Base-by-base conservation (phyloP, 176 grass and related monocot genomes). In the Luzula sylvatica region DNA sequence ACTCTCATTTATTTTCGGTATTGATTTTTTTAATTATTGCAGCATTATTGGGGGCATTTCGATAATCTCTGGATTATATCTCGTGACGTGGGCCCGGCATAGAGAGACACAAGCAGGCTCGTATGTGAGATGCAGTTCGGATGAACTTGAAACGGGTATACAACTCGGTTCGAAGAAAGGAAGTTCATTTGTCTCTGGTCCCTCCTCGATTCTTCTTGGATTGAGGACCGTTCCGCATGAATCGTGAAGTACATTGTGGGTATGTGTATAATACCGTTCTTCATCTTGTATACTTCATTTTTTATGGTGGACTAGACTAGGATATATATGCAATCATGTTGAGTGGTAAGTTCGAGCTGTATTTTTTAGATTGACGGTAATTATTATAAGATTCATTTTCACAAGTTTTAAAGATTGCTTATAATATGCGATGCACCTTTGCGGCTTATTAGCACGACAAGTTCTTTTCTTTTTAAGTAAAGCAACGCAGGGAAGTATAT, bases 21-120 rank as follows among this genome's bases (percentile, higher is more conserved):
- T 5, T 46, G 18, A 3, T 60, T 19, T 21, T 35, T 66, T 15
- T 81, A 61, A n/a, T 70, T 16, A 42, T 75, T 69, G 63, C 80
- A 95, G 90, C 61, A 79, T 95, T 70, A 73, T 74, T 66, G 90
- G 90, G 26, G 90, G 87, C n/a, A 53, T 87, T 82, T 66, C 87
- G 46, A 94, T 94, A 41, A 58, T 94, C 52, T 60, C 43, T 63
- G 87, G 87, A 66, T 70, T 94, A 67, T 94, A 94, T 44, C 64
- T 94, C 61, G 87, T 94, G 42, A 87, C 82, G 25, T 94, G 87
- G 87, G 82, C 82, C 6, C 67, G 82, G 12, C 62, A 76, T 75
- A 75, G 38, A 71, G 87, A 94, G 66, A 72, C 70, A 51, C 17
- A 17, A 38, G 70, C 52, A 38, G 27, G 61, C 38, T 13, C 72